Conservation (phyloP, 352 stramenopile genomes). For the Phytopythium aichiense region DNA sequence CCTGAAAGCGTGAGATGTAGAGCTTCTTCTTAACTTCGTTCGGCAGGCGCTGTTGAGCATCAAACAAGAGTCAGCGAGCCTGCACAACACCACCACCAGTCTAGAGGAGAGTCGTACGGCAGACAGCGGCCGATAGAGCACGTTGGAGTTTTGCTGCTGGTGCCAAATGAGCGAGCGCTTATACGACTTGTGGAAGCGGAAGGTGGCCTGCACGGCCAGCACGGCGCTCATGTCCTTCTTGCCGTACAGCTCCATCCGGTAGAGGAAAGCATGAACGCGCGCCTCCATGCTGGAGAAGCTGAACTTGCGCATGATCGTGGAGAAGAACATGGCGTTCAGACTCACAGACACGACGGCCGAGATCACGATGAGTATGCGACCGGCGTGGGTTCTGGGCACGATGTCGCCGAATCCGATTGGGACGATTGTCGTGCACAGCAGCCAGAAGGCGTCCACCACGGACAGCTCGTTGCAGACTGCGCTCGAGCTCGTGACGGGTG, state of each 20-base stretch:
- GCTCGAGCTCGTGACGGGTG: conserved; percentile 14
- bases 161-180: conserved; percentile 62
- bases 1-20: conserved; percentile 57
- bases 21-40: conserved; percentile 80
- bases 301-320: conserved; percentile 60
- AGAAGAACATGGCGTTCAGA: conserved; percentile 47
- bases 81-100: not conserved
- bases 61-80: not conserved
- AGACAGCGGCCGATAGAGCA: conserved; percentile 55
- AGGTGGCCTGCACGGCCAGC: conserved; percentile 64
- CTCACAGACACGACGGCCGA: conserved; percentile 26
- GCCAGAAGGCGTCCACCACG: conserved; percentile 36
- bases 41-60: conserved; percentile 34
- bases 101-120: conserved; percentile 24
- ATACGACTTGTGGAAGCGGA: conserved; percentile 66
- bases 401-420: conserved; percentile 50
- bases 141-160: conserved; percentile 35
- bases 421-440: conserved; percentile 41
- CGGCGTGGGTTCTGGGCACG: conserved; percentile 20
- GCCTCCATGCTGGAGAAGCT: conserved; percentile 59
- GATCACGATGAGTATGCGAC: conserved; percentile 24
- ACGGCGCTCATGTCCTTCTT: conserved; percentile 64
- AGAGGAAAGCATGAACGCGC: conserved; percentile 59
- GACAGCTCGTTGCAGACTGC: conserved; percentile 28
- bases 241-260: conserved; percentile 50